Conservation (phyloP, 805 yeast genomes). For the Yarrowia yakushimensis region DNA sequence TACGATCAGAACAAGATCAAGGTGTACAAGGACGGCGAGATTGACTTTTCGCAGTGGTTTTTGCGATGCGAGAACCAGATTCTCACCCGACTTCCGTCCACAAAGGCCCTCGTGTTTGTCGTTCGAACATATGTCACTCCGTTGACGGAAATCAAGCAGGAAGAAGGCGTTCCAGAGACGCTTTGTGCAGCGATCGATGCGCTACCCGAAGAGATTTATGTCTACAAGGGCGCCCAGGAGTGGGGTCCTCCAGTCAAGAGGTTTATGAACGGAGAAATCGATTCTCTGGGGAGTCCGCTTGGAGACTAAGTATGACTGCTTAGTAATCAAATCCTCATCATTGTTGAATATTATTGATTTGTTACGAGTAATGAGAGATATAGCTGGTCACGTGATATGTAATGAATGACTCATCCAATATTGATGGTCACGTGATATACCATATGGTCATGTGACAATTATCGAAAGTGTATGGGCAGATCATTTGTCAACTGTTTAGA, state of each 20-base stretch:
- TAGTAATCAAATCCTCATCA: too few relatives aligned
- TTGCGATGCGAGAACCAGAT: slow-evolving; percentile 60
- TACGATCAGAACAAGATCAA: slow-evolving; percentile 41
- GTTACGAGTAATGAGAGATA: too few relatives aligned
- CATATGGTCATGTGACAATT: too few relatives aligned
- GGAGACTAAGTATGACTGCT: not conserved
- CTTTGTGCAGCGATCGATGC: slow-evolving; percentile 62
- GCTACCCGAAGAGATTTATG: slow-evolving; percentile 54
- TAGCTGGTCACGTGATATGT: too few relatives aligned
- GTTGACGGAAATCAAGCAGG: slow-evolving; percentile 45
- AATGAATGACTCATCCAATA: too few relatives aligned
- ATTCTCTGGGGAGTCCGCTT: not conserved
- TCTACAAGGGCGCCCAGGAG: slow-evolving; percentile 58
- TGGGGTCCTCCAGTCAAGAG: slow-evolving; percentile 64
- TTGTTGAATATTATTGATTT: too few relatives aligned
- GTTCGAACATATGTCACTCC: slow-evolving; percentile 60
- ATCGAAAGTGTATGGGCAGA: too few relatives aligned
- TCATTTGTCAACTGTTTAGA: too few relatives aligned
- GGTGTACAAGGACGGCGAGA: slow-evolving; percentile 37
- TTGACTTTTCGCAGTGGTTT: slow-evolving; percentile 49
- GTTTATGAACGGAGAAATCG: not conserved
- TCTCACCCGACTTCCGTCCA: slow-evolving; percentile 50
- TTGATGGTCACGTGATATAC: too few relatives aligned
- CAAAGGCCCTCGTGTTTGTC: slow-evolving; percentile 48
- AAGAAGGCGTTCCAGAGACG: slow-evolving; percentile 46